phyloP scores from a whole-genome alignment of 2,329 filamentous ascomycete species.

The Clarireedia paspali region DNA sequence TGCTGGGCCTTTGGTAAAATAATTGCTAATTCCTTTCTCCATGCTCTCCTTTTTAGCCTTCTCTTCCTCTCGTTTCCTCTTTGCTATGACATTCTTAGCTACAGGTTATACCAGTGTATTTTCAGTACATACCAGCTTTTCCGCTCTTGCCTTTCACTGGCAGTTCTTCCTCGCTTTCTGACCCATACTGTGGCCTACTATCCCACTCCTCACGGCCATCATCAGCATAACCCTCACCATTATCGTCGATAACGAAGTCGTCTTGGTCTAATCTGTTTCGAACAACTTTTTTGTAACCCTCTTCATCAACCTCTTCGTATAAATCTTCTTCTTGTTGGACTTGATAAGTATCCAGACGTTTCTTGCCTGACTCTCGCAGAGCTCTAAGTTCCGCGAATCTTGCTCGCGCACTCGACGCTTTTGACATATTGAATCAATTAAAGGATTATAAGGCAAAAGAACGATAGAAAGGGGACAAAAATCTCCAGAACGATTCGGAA shows the following conservation, averaged over 20 bases:
- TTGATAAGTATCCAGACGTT: constrained; percentile 79
- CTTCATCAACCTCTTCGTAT: constrained; percentile 95
- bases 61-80: constrained; percentile 82
- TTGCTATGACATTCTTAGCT: constrained; percentile 44
- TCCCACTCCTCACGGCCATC: constrained; percentile 94
- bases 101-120: background rate
- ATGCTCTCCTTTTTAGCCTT: constrained; percentile 78
- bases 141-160: constrained; percentile 42
- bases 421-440: constrained; percentile 25
- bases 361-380: constrained; percentile 83
- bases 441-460: background rate
- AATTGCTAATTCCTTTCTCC: constrained; percentile 88
- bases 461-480: background rate
- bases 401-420: constrained; percentile 27
- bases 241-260: constrained; percentile 98
- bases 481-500: background rate
- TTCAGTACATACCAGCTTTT: constrained; percentile 29
- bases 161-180: constrained; percentile 66
- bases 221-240: constrained; percentile 93
- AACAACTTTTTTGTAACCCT: constrained; percentile 94
- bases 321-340: constrained; percentile 76
- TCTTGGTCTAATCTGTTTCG: constrained; percentile 83
- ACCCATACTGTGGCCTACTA: constrained; percentile 54
- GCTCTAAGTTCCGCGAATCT: constrained; percentile 74
- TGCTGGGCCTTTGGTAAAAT: constrained; percentile 73